phyloP scores from a whole-genome alignment of 495 filamentous ascomycete genomes.

The Xylaria acuta region DNA sequence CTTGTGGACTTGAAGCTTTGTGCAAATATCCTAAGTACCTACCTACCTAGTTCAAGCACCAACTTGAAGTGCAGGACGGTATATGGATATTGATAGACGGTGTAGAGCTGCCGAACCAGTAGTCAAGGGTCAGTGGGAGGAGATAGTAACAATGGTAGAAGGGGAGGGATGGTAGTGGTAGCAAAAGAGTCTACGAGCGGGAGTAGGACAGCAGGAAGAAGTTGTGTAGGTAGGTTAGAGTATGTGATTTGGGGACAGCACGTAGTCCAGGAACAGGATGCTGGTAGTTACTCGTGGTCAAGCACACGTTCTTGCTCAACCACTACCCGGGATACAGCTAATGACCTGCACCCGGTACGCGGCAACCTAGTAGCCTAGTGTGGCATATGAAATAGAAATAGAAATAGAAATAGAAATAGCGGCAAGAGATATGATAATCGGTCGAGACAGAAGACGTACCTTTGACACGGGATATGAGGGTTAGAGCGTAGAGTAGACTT shows the following conservation, averaged over 20 bases:
- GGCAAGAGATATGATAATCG: neutral
- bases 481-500: neutral
- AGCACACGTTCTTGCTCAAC: too few relatives aligned
- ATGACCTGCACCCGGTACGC: neutral
- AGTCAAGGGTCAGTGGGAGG: neutral
- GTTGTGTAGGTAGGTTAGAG: neutral
- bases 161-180: too few relatives aligned
- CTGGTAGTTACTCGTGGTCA: too few relatives aligned
- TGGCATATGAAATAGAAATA: too few relatives aligned
- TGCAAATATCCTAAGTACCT: neutral
- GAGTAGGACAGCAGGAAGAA: neutral
- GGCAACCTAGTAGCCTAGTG: too few relatives aligned
- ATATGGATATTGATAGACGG: neutral
- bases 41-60: neutral
- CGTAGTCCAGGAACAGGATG: too few relatives aligned
- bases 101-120: neutral
- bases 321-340: neutral
- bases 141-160: neutral
- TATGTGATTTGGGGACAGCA: neutral
- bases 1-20: neutral
- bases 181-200: neutral
- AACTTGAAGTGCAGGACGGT: neutral
- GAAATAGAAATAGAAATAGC: neutral
- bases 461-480: neutral
- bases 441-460: neutral